These are phyloP conservation scores for Alectoria sarmentosa DNA, from an alignment of 495 filamentous ascomycete species.

Conservation along the genomic window DNA sequence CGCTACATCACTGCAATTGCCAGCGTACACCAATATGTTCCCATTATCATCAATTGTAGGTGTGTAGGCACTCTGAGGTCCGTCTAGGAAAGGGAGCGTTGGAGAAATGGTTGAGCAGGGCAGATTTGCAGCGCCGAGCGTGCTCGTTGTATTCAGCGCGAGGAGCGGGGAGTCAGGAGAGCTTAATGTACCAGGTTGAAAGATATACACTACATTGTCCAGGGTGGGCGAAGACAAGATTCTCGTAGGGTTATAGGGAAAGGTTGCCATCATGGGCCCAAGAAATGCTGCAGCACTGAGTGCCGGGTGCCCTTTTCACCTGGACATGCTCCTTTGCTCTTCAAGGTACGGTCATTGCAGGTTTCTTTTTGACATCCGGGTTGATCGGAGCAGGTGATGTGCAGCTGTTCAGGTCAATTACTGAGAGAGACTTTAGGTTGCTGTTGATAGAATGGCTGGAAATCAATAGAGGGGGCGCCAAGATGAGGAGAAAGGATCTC, in stretches of 20 bases:
- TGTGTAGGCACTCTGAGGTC: conserved; percentile 44
- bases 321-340: background rate
- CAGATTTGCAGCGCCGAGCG: conserved; percentile 44
- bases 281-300: conserved; percentile 5
- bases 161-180: conserved; percentile 44
- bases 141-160: conserved; percentile 55
- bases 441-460: background rate
- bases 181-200: conserved; percentile 43
- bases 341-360: background rate
- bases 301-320: background rate
- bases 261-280: conserved; percentile 30
- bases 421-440: background rate
- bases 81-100: conserved; percentile 57
- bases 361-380: background rate
- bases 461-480: conserved; percentile 2
- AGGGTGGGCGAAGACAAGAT: conserved; percentile 50
- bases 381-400: background rate
- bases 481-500: background rate
- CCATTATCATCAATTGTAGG: conserved; percentile 59
- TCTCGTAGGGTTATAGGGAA: conserved; percentile 71
- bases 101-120: conserved; percentile 50
- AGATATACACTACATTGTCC: conserved; percentile 51
- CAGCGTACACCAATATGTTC: conserved; percentile 60
- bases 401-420: background rate
- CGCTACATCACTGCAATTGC: conserved; percentile 51